phyloP scores from a whole-genome alignment of 176 grass and related monocot species.

The Thalia dealbata region DNA sequence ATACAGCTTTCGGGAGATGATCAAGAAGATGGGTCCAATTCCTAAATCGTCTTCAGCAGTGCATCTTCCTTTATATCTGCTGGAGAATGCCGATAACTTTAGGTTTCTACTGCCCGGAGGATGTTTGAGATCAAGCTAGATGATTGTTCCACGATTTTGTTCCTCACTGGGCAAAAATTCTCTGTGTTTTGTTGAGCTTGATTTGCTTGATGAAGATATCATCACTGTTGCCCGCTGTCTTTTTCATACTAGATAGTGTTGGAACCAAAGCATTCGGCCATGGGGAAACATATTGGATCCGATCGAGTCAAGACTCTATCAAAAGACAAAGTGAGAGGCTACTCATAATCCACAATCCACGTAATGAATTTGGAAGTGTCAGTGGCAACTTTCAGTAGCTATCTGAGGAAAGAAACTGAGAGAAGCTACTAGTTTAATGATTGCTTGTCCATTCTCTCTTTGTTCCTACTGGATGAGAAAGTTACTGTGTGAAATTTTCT shows the following conservation, averaged over 20 bases:
- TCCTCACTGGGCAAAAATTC: no score
- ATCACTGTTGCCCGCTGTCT: neutral
- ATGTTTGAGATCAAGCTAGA: constrained; percentile 48
- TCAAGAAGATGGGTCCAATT: constrained; percentile 78
- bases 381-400: neutral
- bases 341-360: neutral
- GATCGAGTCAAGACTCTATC: neutral
- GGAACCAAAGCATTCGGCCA: neutral
- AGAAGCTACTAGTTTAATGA: neutral
- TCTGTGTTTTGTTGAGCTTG: neutral
- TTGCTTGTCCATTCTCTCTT: no score
- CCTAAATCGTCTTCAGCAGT: constrained; percentile 57
- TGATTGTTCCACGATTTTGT: neutral
- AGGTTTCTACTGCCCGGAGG: constrained; percentile 83
- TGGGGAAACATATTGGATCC: neutral
- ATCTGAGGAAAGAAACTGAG: neutral
- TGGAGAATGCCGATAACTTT: constrained; percentile 58
- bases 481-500: no score
- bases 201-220: neutral
- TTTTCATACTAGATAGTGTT: neutral
- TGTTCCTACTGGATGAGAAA: no score
- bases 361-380: neutral
- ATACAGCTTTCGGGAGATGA: constrained; percentile 71
- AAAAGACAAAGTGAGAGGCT: neutral
- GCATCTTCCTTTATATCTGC: constrained; percentile 70